These are phyloP conservation scores for Tardiomyces depauwii DNA, from an alignment of 1,139 yeast genomes.

Conservation along the genomic window DNA sequence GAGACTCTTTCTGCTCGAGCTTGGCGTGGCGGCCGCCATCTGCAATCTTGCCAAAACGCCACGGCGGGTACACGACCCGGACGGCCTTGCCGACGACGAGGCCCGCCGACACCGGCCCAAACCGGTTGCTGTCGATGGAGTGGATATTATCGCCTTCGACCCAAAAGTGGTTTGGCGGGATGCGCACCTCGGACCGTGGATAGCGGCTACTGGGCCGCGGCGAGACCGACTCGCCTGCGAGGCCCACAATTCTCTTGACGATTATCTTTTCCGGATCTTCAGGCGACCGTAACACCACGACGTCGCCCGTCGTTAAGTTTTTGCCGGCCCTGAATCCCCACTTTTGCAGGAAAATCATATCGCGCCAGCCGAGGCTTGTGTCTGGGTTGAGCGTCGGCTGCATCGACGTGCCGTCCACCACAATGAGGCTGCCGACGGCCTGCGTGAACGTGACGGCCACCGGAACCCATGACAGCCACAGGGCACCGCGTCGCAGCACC, in stretches of 20 bases:
- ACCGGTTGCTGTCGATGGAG: conserved; percentile 71
- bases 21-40: conserved; percentile 24
- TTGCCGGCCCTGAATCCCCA: conserved; percentile 40
- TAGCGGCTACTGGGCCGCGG: conserved; percentile 46
- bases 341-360: conserved; percentile 64
- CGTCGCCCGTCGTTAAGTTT: conserved; percentile 51
- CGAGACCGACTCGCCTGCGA: conserved; percentile 55
- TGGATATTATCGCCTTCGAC: conserved; percentile 90
- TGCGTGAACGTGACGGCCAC: conserved; percentile 60
- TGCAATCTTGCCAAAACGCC: conserved; percentile 31
- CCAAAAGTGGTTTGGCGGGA: conserved; percentile 83
- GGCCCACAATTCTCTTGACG: conserved; percentile 67
- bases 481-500: too few relatives aligned
- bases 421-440: conserved; percentile 62
- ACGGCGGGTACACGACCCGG: conserved; percentile 55
- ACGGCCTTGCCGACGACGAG: conserved; percentile 65
- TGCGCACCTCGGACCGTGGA: conserved; percentile 45
- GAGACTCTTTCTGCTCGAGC: background rate
- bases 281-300: conserved; percentile 71
- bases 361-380: conserved; percentile 35
- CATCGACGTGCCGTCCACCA: conserved; percentile 81
- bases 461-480: conserved; percentile 53
- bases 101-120: conserved; percentile 79
- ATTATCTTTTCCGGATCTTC: conserved; percentile 58
- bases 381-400: conserved; percentile 80